Base-by-base conservation (phyloP, 352 stramenopile genomes). In the Phytophthora podocarpi region DNA sequence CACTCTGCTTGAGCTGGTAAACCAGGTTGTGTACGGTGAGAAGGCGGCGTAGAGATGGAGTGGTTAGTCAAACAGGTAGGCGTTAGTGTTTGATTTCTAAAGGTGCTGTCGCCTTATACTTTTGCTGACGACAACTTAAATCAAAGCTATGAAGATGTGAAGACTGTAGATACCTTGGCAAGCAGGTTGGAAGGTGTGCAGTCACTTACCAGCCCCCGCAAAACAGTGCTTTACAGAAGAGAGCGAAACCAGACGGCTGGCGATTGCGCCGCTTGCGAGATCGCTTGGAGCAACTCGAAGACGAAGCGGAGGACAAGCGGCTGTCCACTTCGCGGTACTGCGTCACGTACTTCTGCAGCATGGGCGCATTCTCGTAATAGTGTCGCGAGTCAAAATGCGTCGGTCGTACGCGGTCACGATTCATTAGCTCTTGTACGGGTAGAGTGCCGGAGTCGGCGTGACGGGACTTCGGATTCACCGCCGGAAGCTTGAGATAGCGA, bases 301-400 rank as follows among this genome's bases (percentile, higher is more conserved):
- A 90, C 56, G 42, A 87, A 59, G 40, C 35, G 1, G 47, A 55
- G 10, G 63, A 76, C 30, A 67, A 36, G 15, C 48, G 18, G n/a
- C 53, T 66, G 26, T 70, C 63, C 41, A 63, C 48, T 18, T 89
- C 83, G 2, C 83, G 80, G 41, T 80, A 93, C 11, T 90, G 80
- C 7, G 69, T 77, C 34, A 95, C 78, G 55, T 95, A 95, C 51
- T 95, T 95, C 60, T 95, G 83, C 46, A 95, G 62, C 83, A 95
- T 91, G 1, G 85, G 86, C 9, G 86, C 82, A 37, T 90, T 84
- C 54, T 95, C 86, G 62, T 95, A 95, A 53, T 95, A 95, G 47
- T 95, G 86, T 36, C 78, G 86, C n/a, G 82, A 92, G 41, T 95
- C 86, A 51, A 93, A 93, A 45, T 82, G 82, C 21, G 77, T 85